A percentile compares a stretch with the other conserved stretches of the same genome.
These are phyloP conservation scores for Dictyostelium purpureum DNA, from an alignment of 78 protist species.

Conservation along the genomic window DNA sequence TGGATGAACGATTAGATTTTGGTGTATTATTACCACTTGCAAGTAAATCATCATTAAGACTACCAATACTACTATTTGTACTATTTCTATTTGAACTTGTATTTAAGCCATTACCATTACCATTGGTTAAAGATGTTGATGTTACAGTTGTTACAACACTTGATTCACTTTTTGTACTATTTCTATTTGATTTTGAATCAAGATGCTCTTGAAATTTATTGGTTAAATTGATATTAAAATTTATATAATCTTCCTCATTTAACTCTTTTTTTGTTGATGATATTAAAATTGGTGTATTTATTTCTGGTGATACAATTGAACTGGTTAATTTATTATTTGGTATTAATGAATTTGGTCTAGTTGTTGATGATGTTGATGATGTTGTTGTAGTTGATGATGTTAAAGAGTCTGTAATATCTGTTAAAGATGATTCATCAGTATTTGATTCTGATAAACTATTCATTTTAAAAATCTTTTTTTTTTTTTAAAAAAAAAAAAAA, in stretches of 20 bases:
- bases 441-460: background rate
- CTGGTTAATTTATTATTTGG: background rate
- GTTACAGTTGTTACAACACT: background rate
- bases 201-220: no score
- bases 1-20: background rate
- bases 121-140: background rate
- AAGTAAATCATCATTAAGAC: no score
- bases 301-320: background rate
- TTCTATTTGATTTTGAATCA: background rate
- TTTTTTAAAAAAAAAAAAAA: no score
- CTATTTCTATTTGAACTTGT: background rate
- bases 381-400: background rate
- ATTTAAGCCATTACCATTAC: background rate
- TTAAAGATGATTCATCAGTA: no score
- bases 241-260: background rate
- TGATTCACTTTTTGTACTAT: background rate
- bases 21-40: background rate
- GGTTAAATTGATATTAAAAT: conserved; percentile 3
- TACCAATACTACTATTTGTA: no score
- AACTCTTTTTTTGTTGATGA: background rate
- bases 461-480: background rate
- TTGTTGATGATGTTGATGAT: background rate
- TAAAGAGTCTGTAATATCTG: no score
- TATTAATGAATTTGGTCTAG: background rate
- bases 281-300: background rate